Evolutionary conservation across 345 rosid genomes (phyloP), one percentile per base, ranked within the genome.

Genomic region (Euphorbia tirucalli): DNA sequence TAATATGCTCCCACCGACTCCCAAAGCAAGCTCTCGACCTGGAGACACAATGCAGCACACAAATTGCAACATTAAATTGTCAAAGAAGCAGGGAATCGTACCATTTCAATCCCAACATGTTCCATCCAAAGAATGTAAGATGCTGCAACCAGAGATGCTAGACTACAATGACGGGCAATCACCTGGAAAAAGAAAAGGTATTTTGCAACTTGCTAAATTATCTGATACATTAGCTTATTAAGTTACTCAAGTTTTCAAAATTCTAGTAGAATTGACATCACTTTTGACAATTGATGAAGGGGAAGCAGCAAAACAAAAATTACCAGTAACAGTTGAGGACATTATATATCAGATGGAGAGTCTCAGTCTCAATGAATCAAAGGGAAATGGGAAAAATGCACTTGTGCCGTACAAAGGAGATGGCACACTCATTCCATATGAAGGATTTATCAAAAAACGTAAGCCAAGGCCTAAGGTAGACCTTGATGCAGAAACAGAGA

Each of bases 381-480:
- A 61, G 18, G 73, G 65, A 49, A 41, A 41, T 41, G 84, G 68
- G 73, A 83, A 92, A 69, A 87, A 82, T 75, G 93, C 90, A 56
- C 85, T 92, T 65, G 91, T 90, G 31, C 68, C 81, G 61, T 89
- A 85, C 80, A 83, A 66, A 73, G 90, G 80, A 72, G 85, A 79
- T 72, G 89, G 89, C 71, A 79, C 80, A 52, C 61, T 94, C 44
- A 80, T 90, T 80, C 93, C 93, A 19, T 84, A 85, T 66, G 87
- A 78, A 37, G 84, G 75, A 24, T 69, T 81, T 11, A 62, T 76
- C 61, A 92, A 81, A 84, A 92, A 82, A 76, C 81, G 61, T 25
- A 91, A 85, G 68, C 88, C 88, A 61, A 79, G 96, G 79, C 95
- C 98, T 49, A 92, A 89, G 81, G 95, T 92, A 75, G 93, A 90